phyloP scores from a whole-genome alignment of 257 asterid species.

The Capsicum rhomboideum region DNA sequence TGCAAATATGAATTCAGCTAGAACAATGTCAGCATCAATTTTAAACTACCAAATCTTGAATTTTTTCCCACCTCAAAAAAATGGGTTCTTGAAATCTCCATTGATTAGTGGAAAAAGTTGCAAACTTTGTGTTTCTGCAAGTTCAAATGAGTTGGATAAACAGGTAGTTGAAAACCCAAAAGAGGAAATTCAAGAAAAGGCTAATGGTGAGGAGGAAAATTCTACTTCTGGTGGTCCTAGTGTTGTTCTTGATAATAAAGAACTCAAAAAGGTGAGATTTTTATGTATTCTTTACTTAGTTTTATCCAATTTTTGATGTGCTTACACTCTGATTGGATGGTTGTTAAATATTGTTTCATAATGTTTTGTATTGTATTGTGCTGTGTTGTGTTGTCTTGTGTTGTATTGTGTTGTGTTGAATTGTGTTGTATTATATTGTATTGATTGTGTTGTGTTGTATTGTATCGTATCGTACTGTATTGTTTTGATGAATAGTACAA shows the following conservation, averaged over 20 bases:
- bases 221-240: constrained; percentile 24
- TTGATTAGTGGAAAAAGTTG: constrained; percentile 12
- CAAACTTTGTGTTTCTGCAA: constrained; percentile 28
- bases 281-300: neutral
- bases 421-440: too few relatives aligned
- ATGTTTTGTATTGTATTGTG: too few relatives aligned
- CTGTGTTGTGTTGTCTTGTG: too few relatives aligned
- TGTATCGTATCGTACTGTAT: too few relatives aligned
- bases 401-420: too few relatives aligned
- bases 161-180: constrained; percentile 14
- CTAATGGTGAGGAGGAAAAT: neutral
- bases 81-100: neutral
- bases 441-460: too few relatives aligned
- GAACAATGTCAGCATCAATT: constrained; percentile 1
- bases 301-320: neutral
- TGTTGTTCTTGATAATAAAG: constrained; percentile 44
- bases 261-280: constrained; percentile 56
- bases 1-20: neutral
- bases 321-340: neutral
- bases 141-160: constrained; percentile 42
- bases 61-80: neutral
- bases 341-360: too few relatives aligned
- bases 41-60: neutral
- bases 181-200: constrained; percentile 19
- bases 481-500: too few relatives aligned